A percentile compares a stretch with the other conserved stretches of the same genome.
Evolutionary conservation across 352 stramenopile genomes (phyloP).

Genomic region (Pythium grandisporangium): DNA sequence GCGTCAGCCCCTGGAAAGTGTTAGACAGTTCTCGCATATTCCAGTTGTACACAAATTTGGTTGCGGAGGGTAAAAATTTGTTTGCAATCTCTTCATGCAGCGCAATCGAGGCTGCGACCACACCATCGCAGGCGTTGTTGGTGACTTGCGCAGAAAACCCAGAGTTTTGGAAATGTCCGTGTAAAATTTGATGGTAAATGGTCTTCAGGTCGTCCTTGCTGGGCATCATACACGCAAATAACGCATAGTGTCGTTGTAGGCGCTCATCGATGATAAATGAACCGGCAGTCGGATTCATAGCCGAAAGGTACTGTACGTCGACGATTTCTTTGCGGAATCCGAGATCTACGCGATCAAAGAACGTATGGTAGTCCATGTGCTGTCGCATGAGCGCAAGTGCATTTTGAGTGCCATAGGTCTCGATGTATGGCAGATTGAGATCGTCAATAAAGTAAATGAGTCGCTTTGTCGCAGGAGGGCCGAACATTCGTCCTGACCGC

Average conservation of each 20-base stretch:
- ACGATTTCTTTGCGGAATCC: conserved; percentile 96
- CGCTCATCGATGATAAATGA: conserved; percentile 97
- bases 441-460: conserved; percentile 97
- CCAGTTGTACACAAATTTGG: conserved; percentile 99
- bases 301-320: conserved; percentile 94
- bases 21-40: conserved; percentile 97
- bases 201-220: conserved; percentile 91
- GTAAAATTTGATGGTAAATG: conserved; percentile 95
- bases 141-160: conserved; percentile 52
- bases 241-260: conserved; percentile 92
- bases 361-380: conserved; percentile 94
- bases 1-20: conserved; percentile 93
- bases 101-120: conserved; percentile 88
- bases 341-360: conserved; percentile 93
- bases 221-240: conserved; percentile 95
- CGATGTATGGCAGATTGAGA: conserved; percentile 95
- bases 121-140: conserved; percentile 66
- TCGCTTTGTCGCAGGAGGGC: conserved; percentile 92
- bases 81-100: conserved; percentile 91
- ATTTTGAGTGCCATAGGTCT: conserved; percentile 97
- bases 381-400: conserved; percentile 91
- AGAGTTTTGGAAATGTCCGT: conserved; percentile 88
- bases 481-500: conserved; percentile 92
- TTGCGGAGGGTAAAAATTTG: conserved; percentile 92
- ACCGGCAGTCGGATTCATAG: conserved; percentile 95